Evolutionary conservation across 441 rosid species (phyloP).

Genomic region (Capsella rubella): DNA sequence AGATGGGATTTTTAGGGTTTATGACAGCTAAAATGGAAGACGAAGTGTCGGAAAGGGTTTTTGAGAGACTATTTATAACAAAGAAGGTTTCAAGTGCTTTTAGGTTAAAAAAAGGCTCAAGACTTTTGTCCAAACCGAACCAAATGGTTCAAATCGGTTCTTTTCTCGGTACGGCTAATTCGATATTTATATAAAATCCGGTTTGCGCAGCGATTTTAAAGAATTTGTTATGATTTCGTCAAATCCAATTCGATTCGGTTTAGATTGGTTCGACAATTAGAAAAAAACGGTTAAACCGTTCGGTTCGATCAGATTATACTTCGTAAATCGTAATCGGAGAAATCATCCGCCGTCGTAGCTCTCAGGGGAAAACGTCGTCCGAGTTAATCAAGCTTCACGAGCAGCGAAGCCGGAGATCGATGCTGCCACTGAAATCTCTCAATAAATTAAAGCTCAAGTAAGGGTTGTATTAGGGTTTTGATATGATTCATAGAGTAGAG

Average conservation of each 20-base stretch:
- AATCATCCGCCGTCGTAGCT: constrained; percentile 66
- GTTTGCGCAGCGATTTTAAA: too few relatives aligned
- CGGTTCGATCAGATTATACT: constrained; percentile 43
- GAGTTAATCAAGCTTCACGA: constrained; percentile 68
- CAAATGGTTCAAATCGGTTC: too few relatives aligned
- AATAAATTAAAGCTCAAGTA: constrained; percentile 56
- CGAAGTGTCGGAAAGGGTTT: neutral
- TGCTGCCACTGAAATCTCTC: constrained; percentile 65
- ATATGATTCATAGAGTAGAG: constrained; percentile 62
- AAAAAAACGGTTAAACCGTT: too few relatives aligned
- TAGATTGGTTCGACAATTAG: too few relatives aligned
- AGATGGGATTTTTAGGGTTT: constrained; percentile 21
- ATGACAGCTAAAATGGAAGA: constrained; percentile 16
- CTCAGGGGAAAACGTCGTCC: constrained; percentile 64
- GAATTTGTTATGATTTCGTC: too few relatives aligned
- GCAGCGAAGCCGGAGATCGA: constrained; percentile 66
- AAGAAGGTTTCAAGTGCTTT: constrained; percentile 35
- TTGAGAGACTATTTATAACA: constrained; percentile 19
- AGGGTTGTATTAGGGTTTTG: neutral
- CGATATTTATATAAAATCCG: too few relatives aligned
- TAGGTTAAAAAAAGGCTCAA: neutral
- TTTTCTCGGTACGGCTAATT: too few relatives aligned
- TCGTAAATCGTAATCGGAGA: constrained; percentile 62
- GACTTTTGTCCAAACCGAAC: too few relatives aligned
- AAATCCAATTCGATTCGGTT: too few relatives aligned